Percentiles rank a stretch among this genome's conserved stretches.
Evolutionary conservation across 129 eudicot genomes (phyloP).

Genomic region (Dittrichia graveolens): DNA sequence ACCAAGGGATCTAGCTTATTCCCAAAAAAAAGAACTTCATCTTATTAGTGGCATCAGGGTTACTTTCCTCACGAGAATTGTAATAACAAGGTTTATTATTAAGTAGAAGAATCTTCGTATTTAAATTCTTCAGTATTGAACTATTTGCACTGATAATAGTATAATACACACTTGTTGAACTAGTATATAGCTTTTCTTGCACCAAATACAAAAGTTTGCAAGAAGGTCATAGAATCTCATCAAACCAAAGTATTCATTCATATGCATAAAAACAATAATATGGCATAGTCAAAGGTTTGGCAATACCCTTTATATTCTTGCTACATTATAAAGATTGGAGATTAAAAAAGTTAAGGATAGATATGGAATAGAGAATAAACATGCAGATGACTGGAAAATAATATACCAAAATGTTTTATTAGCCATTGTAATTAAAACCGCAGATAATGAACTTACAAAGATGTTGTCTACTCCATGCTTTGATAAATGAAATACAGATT

Average conservation of each 20-base stretch:
- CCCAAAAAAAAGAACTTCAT: too few species aligned
- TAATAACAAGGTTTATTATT: too few species aligned
- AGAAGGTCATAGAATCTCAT: not conserved
- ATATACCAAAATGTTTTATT: not conserved
- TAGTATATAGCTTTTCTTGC: too few species aligned
- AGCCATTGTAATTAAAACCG: conserved; percentile 4
- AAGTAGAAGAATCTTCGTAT: too few species aligned
- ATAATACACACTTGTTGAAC: too few species aligned
- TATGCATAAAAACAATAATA: not conserved
- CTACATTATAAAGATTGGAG: not conserved
- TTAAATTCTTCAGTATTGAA: too few species aligned
- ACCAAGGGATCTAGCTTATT: too few species aligned
- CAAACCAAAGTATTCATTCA: not conserved
- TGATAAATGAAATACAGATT: conserved; percentile 57
- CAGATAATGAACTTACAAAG: conserved; percentile 49
- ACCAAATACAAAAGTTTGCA: too few species aligned
- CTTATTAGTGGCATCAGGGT: too few species aligned
- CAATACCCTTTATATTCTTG: not conserved
- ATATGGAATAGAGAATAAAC: conserved; percentile 3
- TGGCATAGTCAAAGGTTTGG: conserved; percentile 2
- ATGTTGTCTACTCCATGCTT: conserved; percentile 43
- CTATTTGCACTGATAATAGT: too few species aligned
- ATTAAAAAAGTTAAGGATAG: not conserved
- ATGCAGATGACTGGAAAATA: not conserved
- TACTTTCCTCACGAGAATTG: too few species aligned